Evolutionary conservation across 2,329 filamentous ascomycete genomes (phyloP), one percentile per base, ranked within the genome.

Genomic region (Triangularia setosa): DNA sequence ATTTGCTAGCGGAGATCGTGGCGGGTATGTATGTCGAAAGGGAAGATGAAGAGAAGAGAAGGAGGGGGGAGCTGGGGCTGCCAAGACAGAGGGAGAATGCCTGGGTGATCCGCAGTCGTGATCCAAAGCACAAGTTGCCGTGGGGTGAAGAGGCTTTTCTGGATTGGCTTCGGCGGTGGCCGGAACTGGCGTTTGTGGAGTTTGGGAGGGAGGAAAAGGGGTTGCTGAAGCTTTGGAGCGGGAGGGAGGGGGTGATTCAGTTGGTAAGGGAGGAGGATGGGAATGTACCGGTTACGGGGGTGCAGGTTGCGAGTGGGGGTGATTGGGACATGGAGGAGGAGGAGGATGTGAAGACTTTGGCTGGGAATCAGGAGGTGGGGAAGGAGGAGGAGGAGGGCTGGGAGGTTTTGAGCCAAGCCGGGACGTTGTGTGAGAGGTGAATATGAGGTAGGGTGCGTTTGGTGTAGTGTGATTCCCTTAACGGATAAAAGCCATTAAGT

Each of bases 181-280:
- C 53, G 16, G 55, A 63, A 24, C 44, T 54, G 63, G 66, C 58
- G 27, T 65, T 44, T 40, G 66, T 48, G 40, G 67, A 62, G 62
- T 54, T 56, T 33, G 23, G 23, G 25, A 56, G 44, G 12, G 28
- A 24, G 23, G 27, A n/a, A 27, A 28, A 3, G 52, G 25, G n/a
- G 57, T 33, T n/a, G 25, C 1, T 18, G 12, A 30, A 23, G 61
- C 5, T 18, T 23, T 24, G 35, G 30, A 18, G 21, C 53, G n/a
- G 28, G 24, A 54, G 33, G 57, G 57, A 59, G 21, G 24, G 8
- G 8, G 3, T 58, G 18, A 35, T 28, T 21, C n/a, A 12, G 27
- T 24, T 24, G 30, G 0, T 23, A 30, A 33, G 21, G 16, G 56
- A 58, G 25, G 24, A 55, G 52, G 52, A 55, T 24, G 52, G 52